Base-by-base conservation (phyloP, 192 early-diverging fungal species). In the Entomortierella lignicola region DNA sequence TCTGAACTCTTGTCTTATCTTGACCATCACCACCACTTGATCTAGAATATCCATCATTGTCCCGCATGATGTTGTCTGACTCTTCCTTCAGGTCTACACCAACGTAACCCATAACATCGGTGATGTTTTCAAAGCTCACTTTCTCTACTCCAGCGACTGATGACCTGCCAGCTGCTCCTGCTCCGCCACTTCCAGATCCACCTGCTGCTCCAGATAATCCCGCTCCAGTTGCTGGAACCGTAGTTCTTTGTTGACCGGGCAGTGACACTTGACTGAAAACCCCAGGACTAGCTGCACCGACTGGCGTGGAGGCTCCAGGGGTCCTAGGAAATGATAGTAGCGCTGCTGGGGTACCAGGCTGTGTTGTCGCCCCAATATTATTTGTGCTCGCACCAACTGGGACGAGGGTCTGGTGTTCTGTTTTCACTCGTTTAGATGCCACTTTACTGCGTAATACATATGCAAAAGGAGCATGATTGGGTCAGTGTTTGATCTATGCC, bases 61-160 rank as follows among this genome's bases (percentile, higher is more conserved):
- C 81, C 25, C 83, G 64, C 59, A 90, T 69, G 52, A 90, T 87
- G 47, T 85, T 88, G 32, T 90, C 88, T 7, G 87, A 83, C 67
- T 89, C 86, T 55, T 89, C 92, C 51, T 87, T 87, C 26, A 94
- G 84, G 79, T 94, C 92, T 26, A 94, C 88, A 17, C 92, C 93
- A 8, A 91, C 87, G 74, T 92, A 94, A 8, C 89, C 88, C 82
- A 94, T 92, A 20, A 94, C 91, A 66, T 94, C 93, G n/a, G 89
- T 88, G 2, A 93, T 69, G 39, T 82, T 84, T 29, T 90, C 87
- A 63, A 82, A 86, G 41, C 85, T 83, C 56, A 81, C 81, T 30
- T 70, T 80, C 44, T 84, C 75, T 13, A 57, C 67, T 26, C 47
- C 59, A 27, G 66, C 53, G 7, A 55, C 57, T 4, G 63, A 43